Base-by-base conservation (phyloP, 75 land plant genomes). In the Cupressus sempervirens region DNA sequence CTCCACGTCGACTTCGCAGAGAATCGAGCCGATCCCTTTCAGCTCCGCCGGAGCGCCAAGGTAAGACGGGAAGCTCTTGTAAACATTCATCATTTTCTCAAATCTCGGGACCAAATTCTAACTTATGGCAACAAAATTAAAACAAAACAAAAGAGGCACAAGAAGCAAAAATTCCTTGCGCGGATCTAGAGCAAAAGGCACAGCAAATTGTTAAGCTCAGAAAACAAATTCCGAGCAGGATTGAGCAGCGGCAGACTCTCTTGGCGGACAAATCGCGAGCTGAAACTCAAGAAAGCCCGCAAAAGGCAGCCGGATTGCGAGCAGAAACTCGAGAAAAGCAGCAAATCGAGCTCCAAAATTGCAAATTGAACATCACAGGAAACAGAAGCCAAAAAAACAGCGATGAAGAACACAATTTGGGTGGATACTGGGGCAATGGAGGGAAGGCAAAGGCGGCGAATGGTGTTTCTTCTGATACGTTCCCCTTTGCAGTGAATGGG, bases 1-100 rank as follows among this genome's bases (percentile, higher is more conserved):
- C 26, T 79, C 50, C 50, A 11, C n/a, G 20, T 8, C n/a, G 79
- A 36, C 18, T 40, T 45, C 50, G 13, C 16, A 11, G n/a, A 82
- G 83, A 82, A 82, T 54, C 38, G 48, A 45, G 5, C 83, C 40
- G 83, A 82, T 82, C 65, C 83, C 83, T 53, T 82, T 50, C 11
- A 20, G 62, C 62, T 82, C 83, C 6, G 83, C 46, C 26, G 82
- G 14, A n/a, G 48, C 54, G 83, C 12, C 23, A 30, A 52, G 46
- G 32, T 10, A 41, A n/a, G 52, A 43, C n/a, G 45, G 81, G 6
- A 79, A 35, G 62, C 65, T 53, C 83, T 82, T 82, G 83, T 9
- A 82, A 14, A 82, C 58, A 34, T 23, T 82, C 41, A 30, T 54
- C 83, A 82, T 82, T 40, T 40, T 79, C 3, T 3, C 48, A 79